Percentiles rank a stretch among this genome's conserved stretches.
Evolutionary conservation across 2,329 filamentous ascomycete species (phyloP).

Genomic region (Dactylellina cionopaga): DNA sequence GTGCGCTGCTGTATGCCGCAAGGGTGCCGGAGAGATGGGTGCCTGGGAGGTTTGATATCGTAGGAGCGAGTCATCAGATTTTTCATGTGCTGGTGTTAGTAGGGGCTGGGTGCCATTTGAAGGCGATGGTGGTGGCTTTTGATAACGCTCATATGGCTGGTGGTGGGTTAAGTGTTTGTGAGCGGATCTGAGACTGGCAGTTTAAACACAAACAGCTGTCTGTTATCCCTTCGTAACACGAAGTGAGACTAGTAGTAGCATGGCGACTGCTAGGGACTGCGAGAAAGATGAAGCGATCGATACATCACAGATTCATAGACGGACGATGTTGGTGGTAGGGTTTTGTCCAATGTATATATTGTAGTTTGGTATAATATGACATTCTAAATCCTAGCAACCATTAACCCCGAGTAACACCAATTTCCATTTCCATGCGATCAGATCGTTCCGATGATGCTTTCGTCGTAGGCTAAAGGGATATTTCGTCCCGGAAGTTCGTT

Average conservation of each 20-base stretch:
- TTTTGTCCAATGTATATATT: too few species aligned
- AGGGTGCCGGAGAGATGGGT: slow-evolving; percentile 83
- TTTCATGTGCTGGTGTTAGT: slow-evolving; percentile 90
- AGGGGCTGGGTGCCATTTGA: slow-evolving; percentile 82
- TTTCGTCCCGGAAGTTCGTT: slow-evolving; percentile 2
- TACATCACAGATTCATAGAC: too few species aligned
- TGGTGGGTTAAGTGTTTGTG: neutral
- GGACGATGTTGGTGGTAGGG: too few species aligned
- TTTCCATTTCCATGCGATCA: slow-evolving; percentile 17
- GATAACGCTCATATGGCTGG: slow-evolving; percentile 76
- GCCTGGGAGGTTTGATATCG: slow-evolving; percentile 86
- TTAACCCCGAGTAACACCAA: slow-evolving; percentile 49
- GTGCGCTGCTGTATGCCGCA: slow-evolving; percentile 85
- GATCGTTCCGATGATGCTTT: slow-evolving; percentile 21
- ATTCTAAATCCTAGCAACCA: slow-evolving; percentile 44
- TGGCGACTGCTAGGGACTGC: neutral
- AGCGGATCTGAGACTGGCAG: neutral
- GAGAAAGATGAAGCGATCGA: slow-evolving; percentile 17
- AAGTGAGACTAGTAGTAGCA: neutral
- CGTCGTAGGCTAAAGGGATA: slow-evolving; percentile 1
- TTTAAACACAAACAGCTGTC: neutral
- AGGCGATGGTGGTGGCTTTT: slow-evolving; percentile 83
- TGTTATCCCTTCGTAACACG: neutral
- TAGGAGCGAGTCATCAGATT: slow-evolving; percentile 93
- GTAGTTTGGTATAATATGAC: slow-evolving; percentile 30